Evolutionary conservation across 768 basidiomycete genomes (phyloP), one percentile per base, ranked within the genome.

Genomic region (Rhizopogon vulgaris): DNA sequence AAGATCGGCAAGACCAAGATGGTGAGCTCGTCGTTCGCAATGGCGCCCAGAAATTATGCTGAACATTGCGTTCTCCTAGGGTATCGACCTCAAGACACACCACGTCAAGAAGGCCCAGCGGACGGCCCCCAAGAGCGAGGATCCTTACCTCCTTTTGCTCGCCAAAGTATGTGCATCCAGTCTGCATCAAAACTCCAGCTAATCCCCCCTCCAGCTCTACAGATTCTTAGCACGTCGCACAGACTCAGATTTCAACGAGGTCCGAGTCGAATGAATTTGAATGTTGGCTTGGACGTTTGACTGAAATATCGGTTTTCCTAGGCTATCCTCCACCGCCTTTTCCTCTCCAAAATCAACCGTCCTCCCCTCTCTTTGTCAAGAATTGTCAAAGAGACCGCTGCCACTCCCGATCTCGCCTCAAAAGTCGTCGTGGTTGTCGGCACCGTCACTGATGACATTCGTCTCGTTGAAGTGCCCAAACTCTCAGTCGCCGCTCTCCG

Each of bases 61-160:
- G 41, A 67, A 38, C 41, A 48, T 22, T 24, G 34, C 40, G 1
- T 15, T 22, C 54, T 41, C 37, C 12, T 69, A 91, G 94, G 94
- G 93, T 86, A 95, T 96, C 74, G 94, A 96, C 77, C 83, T 97
- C 74, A 79, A 80, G 71, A 76, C 79, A 73, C 95, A 98, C 81
- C 95, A 99, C 85, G 94, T 96, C 85, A 95, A 90, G 86, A 97
- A 96, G 83, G 84, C 94, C 62, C 77, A 83, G 67, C 85, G 96
- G 58, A 88, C 89, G 61, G 91, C 91, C 57, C 96, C 96, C 71
- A 91, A 90, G 80, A 95, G 92, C 72, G 92, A 97, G 88, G 96
- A 99, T 74, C 95, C 95, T 15, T 98, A 99, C 78, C 83, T 99
- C 63, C 85, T 96, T 64, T 82, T 98, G 65, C 85, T 99, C 57